phyloP scores from a whole-genome alignment of 352 stramenopile species.

The Phytophthora agathidicida region DNA sequence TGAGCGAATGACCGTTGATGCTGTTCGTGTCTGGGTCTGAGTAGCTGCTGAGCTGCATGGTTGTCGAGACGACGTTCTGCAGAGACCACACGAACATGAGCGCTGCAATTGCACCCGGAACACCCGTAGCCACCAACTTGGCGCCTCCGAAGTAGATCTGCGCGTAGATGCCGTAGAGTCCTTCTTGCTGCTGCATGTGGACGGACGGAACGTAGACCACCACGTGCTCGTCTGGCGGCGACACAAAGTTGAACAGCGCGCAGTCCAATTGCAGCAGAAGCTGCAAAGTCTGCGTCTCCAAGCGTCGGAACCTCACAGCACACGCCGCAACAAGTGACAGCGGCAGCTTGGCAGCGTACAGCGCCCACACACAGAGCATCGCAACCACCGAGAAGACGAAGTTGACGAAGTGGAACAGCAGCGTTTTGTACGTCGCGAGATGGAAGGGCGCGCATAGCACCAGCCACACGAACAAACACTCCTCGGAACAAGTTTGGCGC shows the following conservation, averaged over 20 bases:
- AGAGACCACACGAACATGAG: constrained; percentile 57
- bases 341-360: constrained; percentile 37
- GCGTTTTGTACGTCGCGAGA: constrained; percentile 58
- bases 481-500: constrained; percentile 34
- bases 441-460: constrained; percentile 60
- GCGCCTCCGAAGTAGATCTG: constrained; percentile 61
- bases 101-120: constrained; percentile 47
- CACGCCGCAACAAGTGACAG: constrained; percentile 2
- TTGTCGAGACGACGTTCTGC: constrained; percentile 34
- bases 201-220: constrained; percentile 52
- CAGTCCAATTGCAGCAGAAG: constrained; percentile 50
- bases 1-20: constrained; percentile 27
- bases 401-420: constrained; percentile 64
- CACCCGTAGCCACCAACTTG: constrained; percentile 59
- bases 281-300: constrained; percentile 40
- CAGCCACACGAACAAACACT: constrained; percentile 60
- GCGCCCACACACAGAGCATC: constrained; percentile 25
- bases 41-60: constrained; percentile 14
- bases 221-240: constrained; percentile 45
- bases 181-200: constrained; percentile 35
- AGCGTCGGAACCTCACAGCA: constrained; percentile 15
- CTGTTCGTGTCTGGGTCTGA: not conserved
- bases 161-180: constrained; percentile 46
- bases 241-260: constrained; percentile 69
- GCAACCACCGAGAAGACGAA: constrained; percentile 49